Conservation (phyloP, 176 grass and related monocot genomes). For the Cocos nucifera region DNA sequence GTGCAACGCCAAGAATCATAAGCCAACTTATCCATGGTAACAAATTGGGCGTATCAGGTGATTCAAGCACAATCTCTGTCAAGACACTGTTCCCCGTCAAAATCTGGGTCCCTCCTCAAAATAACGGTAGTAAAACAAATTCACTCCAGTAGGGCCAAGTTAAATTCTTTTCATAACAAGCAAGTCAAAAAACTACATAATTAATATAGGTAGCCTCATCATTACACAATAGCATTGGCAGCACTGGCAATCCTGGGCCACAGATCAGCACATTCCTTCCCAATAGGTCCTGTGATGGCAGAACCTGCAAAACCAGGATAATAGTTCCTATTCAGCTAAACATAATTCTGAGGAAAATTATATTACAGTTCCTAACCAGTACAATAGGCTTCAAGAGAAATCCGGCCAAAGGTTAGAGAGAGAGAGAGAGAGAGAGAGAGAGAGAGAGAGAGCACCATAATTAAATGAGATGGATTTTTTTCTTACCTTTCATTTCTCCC, state of each 20-base stretch:
- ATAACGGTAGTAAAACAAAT: too few relatives aligned
- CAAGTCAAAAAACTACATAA: constrained; percentile 8
- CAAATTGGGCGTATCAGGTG: too few relatives aligned
- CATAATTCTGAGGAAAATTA: not conserved
- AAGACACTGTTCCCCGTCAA: too few relatives aligned
- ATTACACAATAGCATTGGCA: constrained; percentile 67
- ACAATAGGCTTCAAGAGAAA: too few relatives aligned
- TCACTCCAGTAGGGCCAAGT: not conserved
- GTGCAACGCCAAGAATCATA: too few relatives aligned
- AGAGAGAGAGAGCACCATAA: not conserved
- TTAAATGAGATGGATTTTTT: too few relatives aligned
- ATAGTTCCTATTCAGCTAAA: not conserved
- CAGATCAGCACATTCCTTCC: constrained; percentile 82
- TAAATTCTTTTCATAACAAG: not conserved
- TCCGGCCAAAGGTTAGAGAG: not conserved
- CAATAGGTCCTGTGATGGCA: constrained; percentile 89
- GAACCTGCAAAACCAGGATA: constrained; percentile 29
- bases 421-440: not conserved
- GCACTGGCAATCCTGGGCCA: constrained; percentile 91
- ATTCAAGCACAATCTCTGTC: too few relatives aligned
- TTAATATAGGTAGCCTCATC: constrained; percentile 2
- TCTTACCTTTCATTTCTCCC: constrained; percentile 4
- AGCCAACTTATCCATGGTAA: too few relatives aligned
- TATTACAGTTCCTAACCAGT: not conserved
- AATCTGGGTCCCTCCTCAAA: too few relatives aligned